Evolutionary conservation across 2,329 filamentous ascomycete species (phyloP).

Genomic region (Ascomycota sp.): DNA sequence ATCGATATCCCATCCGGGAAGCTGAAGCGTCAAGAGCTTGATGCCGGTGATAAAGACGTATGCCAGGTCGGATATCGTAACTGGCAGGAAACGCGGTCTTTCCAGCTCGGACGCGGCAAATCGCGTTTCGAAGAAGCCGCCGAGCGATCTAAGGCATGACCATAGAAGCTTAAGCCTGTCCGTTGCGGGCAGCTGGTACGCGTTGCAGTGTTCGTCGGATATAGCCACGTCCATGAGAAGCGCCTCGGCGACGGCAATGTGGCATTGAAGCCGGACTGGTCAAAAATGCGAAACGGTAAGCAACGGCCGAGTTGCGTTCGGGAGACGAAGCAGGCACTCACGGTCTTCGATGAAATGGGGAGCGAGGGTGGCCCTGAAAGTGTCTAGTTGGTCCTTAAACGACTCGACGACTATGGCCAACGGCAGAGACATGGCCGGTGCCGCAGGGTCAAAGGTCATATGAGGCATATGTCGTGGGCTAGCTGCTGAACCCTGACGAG

Average conservation of each 20-base stretch:
- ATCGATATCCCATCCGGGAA: slow-evolving; percentile 24
- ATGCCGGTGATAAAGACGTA: slow-evolving; percentile 24
- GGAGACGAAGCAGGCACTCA: slow-evolving; percentile 6
- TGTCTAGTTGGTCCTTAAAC: slow-evolving; percentile 22
- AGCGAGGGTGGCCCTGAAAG: slow-evolving; percentile 16
- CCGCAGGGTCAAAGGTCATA: slow-evolving; percentile 12
- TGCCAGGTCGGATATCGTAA: slow-evolving; percentile 25
- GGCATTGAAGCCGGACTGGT: slow-evolving; percentile 19
- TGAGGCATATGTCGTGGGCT: slow-evolving; percentile 23
- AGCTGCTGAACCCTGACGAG: slow-evolving; percentile 27
- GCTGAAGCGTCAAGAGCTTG: slow-evolving; percentile 22
- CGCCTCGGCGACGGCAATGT: slow-evolving; percentile 23
- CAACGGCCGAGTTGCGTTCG: too few relatives aligned
- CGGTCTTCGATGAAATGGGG: slow-evolving; percentile 14
- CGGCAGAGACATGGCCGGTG: slow-evolving; percentile 16
- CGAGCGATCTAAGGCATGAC: slow-evolving; percentile 20
- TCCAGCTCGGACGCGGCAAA: slow-evolving; percentile 12
- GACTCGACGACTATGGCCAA: slow-evolving; percentile 20
- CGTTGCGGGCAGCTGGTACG: slow-evolving; percentile 11
- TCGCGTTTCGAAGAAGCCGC: slow-evolving; percentile 18
- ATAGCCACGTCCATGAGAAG: slow-evolving; percentile 26
- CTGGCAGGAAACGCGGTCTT: slow-evolving; percentile 19
- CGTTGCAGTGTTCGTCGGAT: slow-evolving; percentile 14
- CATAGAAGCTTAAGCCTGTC: slow-evolving; percentile 25
- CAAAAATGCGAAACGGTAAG: background rate